These are phyloP conservation scores for Solanum medicagineum DNA, from an alignment of 257 asterid species.

Conservation along the genomic window DNA sequence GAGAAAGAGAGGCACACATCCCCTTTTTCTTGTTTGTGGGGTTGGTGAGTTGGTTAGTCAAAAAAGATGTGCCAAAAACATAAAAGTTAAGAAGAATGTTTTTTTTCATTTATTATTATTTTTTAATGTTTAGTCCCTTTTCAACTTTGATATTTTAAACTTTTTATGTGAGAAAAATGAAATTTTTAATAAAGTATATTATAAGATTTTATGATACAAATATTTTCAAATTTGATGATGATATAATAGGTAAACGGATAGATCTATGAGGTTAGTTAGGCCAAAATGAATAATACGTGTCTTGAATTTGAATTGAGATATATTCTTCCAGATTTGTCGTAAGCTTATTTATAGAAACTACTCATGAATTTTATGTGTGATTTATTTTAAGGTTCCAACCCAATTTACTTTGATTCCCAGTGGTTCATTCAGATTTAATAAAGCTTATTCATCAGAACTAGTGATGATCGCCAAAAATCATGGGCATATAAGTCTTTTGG, in stretches of 20 bases:
- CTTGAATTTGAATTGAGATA: fast-evolving
- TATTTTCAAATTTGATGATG: neutral
- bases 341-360: neutral
- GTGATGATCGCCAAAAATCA: neutral
- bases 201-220: neutral
- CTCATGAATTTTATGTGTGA: neutral
- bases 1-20: neutral
- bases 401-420: neutral
- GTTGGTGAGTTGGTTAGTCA: neutral
- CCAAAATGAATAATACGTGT: neutral
- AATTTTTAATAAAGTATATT: neutral
- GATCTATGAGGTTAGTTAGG: neutral
- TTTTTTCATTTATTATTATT: neutral
- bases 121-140: neutral
- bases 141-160: neutral
- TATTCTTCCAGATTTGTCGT: neutral
- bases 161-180: neutral
- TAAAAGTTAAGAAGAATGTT: neutral
- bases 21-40: neutral
- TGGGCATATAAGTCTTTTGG: neutral
- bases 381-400: neutral
- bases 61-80: neutral
- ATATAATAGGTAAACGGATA: neutral
- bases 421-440: neutral
- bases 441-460: neutral